Conservation (phyloP, 331 rosid species). For the Quercus phellos region DNA sequence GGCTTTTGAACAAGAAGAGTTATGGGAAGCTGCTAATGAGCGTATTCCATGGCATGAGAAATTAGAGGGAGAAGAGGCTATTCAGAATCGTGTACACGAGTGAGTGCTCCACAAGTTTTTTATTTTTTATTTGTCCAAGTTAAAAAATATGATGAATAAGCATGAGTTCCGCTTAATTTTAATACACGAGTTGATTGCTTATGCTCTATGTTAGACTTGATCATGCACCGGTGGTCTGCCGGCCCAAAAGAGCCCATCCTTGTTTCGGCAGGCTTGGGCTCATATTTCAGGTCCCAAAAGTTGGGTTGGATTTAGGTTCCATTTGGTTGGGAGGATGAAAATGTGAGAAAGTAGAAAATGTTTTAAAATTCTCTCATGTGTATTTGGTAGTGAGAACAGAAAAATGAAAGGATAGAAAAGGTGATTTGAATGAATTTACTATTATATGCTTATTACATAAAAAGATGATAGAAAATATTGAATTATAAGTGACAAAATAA, state of each 20-base stretch:
- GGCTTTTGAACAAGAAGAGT: constrained; percentile 84
- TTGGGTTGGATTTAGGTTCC: neutral
- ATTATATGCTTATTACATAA: too few species aligned
- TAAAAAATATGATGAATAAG: neutral
- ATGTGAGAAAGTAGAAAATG: too few species aligned
- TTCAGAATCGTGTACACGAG: constrained; percentile 94
- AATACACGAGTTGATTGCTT: neutral
- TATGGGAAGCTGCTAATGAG: constrained; percentile 83
- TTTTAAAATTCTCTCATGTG: too few species aligned
- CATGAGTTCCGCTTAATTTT: neutral
- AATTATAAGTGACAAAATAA: too few species aligned
- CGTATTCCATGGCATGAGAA: constrained; percentile 93
- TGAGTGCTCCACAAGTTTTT: constrained; percentile 40
- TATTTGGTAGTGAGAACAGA: too few species aligned
- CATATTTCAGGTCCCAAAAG: neutral
- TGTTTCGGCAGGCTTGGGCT: neutral
- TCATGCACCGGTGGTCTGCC: neutral
- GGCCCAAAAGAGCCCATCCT: neutral
- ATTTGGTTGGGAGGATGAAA: too few species aligned
- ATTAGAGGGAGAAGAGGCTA: constrained; percentile 83
- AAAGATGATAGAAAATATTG: too few species aligned
- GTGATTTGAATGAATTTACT: too few species aligned
- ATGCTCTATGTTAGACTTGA: neutral
- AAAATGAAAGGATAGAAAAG: too few species aligned
- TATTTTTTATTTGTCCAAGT: neutral